These are phyloP conservation scores for Starmera dryadoides DNA, from an alignment of 805 yeast species.

Conservation along the genomic window DNA sequence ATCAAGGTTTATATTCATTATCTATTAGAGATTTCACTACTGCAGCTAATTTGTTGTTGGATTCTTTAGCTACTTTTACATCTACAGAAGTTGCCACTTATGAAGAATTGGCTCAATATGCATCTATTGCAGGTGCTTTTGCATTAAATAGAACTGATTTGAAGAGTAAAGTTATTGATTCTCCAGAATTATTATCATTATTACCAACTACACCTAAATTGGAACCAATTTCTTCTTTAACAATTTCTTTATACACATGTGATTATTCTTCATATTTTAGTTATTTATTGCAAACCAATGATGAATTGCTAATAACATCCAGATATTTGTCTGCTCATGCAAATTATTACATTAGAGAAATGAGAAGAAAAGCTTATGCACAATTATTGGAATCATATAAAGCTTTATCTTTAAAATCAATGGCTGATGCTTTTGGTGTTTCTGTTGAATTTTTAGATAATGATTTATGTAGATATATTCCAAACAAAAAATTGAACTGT, in stretches of 20 bases:
- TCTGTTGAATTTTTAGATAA: slow-evolving; percentile 76
- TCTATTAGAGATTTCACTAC: slow-evolving; percentile 81
- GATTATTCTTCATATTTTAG: slow-evolving; percentile 79
- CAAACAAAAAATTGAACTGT: slow-evolving; percentile 89
- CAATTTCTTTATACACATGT: slow-evolving; percentile 82
- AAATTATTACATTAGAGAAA: slow-evolving; percentile 79
- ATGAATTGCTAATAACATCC: slow-evolving; percentile 55
- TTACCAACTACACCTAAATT: slow-evolving; percentile 62
- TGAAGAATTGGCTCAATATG: slow-evolving; percentile 83
- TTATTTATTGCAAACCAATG: slow-evolving; percentile 69
- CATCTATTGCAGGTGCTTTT: slow-evolving; percentile 82
- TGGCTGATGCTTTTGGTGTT: slow-evolving; percentile 95
- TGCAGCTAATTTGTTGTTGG: slow-evolving; percentile 80
- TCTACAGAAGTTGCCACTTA: slow-evolving; percentile 85
- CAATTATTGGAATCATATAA: slow-evolving; percentile 93
- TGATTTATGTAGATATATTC: slow-evolving; percentile 85
- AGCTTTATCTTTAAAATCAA: slow-evolving; percentile 79
- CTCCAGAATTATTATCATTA: slow-evolving; percentile 86
- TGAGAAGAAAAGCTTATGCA: slow-evolving; percentile 91
- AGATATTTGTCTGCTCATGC: slow-evolving; percentile 73
- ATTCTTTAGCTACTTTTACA: slow-evolving; percentile 91
- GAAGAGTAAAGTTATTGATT: slow-evolving; percentile 79
- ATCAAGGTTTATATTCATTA: slow-evolving; percentile 75
- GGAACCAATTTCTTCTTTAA: slow-evolving; percentile 75
- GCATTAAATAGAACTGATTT: slow-evolving; percentile 77